Base-by-base conservation (phyloP, 2,329 filamentous ascomycete species). In the Pyrenochaeta sp. region DNA sequence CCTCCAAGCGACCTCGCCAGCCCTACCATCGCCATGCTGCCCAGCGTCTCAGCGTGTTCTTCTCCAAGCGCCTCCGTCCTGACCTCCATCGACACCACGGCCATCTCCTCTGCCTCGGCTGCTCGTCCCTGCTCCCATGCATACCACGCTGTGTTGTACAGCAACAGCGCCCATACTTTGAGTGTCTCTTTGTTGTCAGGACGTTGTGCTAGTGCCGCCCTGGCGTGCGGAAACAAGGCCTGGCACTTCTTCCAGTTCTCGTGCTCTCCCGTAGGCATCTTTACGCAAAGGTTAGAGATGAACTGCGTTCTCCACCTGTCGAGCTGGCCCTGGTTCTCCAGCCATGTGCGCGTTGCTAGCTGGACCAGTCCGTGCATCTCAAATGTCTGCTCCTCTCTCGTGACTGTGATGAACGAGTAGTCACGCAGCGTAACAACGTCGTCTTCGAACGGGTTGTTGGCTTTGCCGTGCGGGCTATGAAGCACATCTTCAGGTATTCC, bases 331-430 rank as follows among this genome's bases (percentile, higher is more conserved):
- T 55, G 17, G 4, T 13, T 32, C 5, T 32, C 35, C 5, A 59
- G 45, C 55, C 50, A 56, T 18, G 42, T 50, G 24, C 45, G 45
- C 30, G 30, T 53, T 9, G 50, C 56, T 18, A 74, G 42, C 51
- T 76, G 72, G 17, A 77, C 74, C 3, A 77, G 61, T 8, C 48
- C 28, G 51, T 78, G 74, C 72, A 77, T 77, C 44, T 72, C 66
- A 34, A 72, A 75, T 43, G 18, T 18, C 48, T 51, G 56, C 2
- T 55, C 48, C 13, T 54, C 34, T 6, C 53, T 48, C 19, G 37
- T 57, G 17, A 36, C 31, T 4, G 35, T 40, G 7, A 77, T 53
- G 4, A 77, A 64, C 3, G 61, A 73, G 48, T 9, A 19, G 15
- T 31, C 15, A 10, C 29, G 29, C 20, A 31, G 15, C 15, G 15